Conservation (phyloP, 495 filamentous ascomycete species). For the Apiosordaria backusii region DNA sequence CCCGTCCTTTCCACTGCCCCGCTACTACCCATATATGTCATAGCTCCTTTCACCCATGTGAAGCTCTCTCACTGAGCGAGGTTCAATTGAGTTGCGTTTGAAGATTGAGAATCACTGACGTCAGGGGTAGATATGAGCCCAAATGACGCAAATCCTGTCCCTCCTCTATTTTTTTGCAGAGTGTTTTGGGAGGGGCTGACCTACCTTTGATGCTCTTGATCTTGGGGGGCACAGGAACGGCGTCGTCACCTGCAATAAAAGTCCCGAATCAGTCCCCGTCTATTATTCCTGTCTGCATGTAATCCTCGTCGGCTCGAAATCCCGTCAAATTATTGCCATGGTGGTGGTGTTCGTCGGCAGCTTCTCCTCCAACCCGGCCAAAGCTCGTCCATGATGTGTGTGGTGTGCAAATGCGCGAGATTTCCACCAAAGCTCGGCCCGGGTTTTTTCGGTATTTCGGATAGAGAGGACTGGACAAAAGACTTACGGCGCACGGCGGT, state of each 20-base stretch:
- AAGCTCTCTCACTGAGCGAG: background rate
- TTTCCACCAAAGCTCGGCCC: slow-evolving; percentile 16
- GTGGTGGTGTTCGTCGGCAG: slow-evolving; percentile 2
- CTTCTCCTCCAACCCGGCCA: background rate
- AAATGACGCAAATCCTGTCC: background rate
- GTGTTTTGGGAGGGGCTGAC: slow-evolving; percentile 8
- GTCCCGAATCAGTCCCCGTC: slow-evolving; percentile 9
- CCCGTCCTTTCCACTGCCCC: background rate
- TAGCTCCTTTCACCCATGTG: slow-evolving; percentile 1
- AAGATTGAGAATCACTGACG: slow-evolving; percentile 16
- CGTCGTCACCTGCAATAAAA: slow-evolving; percentile 22
- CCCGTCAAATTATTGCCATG: slow-evolving; percentile 10
- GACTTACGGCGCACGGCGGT: slow-evolving; percentile 58
- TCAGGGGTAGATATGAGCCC: slow-evolving; percentile 6
- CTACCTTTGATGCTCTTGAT: slow-evolving; percentile 36
- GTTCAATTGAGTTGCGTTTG: background rate
- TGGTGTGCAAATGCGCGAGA: slow-evolving; percentile 18
- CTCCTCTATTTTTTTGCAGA: background rate
- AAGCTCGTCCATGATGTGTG: background rate
- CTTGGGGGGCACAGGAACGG: slow-evolving; percentile 25
- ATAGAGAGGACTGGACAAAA: background rate
- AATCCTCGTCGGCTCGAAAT: background rate
- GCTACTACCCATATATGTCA: background rate
- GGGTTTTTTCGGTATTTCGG: slow-evolving; percentile 9
- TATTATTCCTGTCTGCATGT: slow-evolving; percentile 1